Conservation (phyloP, 2,329 filamentous ascomycete species). For the Ceratocystis harringtonii region DNA sequence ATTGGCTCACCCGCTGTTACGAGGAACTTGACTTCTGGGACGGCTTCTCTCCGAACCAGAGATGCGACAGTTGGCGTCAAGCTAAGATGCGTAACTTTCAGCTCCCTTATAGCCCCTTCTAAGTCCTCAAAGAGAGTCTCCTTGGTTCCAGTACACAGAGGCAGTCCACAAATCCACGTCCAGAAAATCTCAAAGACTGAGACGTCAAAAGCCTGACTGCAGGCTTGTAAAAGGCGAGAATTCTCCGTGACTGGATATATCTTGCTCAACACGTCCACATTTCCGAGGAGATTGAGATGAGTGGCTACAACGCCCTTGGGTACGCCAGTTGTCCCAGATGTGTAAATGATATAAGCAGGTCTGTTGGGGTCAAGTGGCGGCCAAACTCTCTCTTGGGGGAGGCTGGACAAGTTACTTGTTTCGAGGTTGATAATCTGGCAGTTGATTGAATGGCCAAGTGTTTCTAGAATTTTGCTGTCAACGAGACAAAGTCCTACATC, state of each 20-base stretch:
- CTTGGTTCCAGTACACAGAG: slow-evolving; percentile 59
- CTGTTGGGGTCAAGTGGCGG: slow-evolving; percentile 31
- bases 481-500: slow-evolving; percentile 32
- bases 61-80: slow-evolving; percentile 75
- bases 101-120: slow-evolving; percentile 46
- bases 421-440: slow-evolving; percentile 26
- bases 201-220: slow-evolving; percentile 73
- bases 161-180: slow-evolving; percentile 63
- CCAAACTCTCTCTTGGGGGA: slow-evolving; percentile 19
- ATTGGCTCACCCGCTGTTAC: slow-evolving; percentile 72
- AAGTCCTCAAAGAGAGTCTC: slow-evolving; percentile 61
- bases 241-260: slow-evolving; percentile 43
- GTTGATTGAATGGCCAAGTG: slow-evolving; percentile 14
- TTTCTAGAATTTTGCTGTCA: slow-evolving; percentile 23
- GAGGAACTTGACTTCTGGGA: slow-evolving; percentile 58
- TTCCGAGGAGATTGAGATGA: slow-evolving; percentile 59
- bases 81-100: slow-evolving; percentile 64
- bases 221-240: slow-evolving; percentile 62
- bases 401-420: slow-evolving; percentile 20
- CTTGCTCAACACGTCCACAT: slow-evolving; percentile 49
- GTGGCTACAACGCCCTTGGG: slow-evolving; percentile 72
- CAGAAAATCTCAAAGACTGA: slow-evolving; percentile 88
- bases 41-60: slow-evolving; percentile 50
- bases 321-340: slow-evolving; percentile 64
- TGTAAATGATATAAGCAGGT: slow-evolving; percentile 66